Base-by-base conservation (phyloP, 2,329 filamentous ascomycete genomes). In the Mycogone perniciosa region DNA sequence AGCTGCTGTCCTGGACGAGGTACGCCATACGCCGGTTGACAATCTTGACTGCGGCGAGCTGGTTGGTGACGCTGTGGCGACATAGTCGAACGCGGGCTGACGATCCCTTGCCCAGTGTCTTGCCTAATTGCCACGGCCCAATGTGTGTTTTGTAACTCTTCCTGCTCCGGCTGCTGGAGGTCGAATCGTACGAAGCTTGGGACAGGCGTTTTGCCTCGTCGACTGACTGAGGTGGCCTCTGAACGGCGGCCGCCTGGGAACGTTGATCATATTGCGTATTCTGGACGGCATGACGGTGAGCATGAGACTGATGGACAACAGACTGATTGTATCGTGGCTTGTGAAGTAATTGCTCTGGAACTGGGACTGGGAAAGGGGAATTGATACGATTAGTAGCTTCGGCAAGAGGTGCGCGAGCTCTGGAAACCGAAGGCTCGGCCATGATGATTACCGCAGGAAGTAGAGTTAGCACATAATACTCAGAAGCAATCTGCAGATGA, bases 21-120 rank as follows among this genome's bases (percentile, higher is more conserved):
- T 88, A 84, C 9, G 88, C 89, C 47, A 82, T 86, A 52, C 80
- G 81, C 67, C 95, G 91, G 52, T 89, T 89, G 30, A 99, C 88
- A 61, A 99, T 97, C 74, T 99, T 99, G 64, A 96, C 87, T 2
- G 93, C 93, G 4, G 90, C 93, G 45, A 85, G 77, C 62, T 96
- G 86, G 7, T 87, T 82, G 4, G 89, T 93, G 26, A 82, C 70
- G 27, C 76, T 79, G 70, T 99, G 91, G 56, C 89, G 84, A 26
- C 92, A 95, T 34, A 93, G 75, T 49, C 92, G 81, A 11, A 99
- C 93, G 30, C 89, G 82, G 10, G 90, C 92, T 45, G 89, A 95
- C 2, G 91, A 90, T 3, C 93, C 93, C 60, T 89, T 88, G 0
- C 93, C 93, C 30, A 99, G 76, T 1, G 88, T 95, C 65, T 82